These are phyloP conservation scores for Arthrobotrys sinensis DNA, from an alignment of 2,329 filamentous ascomycete genomes.

Conservation along the genomic window DNA sequence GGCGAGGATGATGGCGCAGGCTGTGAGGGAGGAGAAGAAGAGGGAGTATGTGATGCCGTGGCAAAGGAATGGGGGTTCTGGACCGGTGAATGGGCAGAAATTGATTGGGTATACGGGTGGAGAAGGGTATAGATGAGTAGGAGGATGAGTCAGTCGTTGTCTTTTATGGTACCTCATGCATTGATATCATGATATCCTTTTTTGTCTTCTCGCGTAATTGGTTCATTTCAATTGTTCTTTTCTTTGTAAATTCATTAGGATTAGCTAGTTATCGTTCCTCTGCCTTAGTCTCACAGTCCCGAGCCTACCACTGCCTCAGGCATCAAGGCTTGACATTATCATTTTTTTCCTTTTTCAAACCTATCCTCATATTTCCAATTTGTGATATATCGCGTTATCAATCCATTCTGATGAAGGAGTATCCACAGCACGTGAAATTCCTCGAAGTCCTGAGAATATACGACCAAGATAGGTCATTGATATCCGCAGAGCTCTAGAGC, in stretches of 20 bases:
- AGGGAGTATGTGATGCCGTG: constrained; percentile 57
- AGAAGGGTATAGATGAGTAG: constrained; percentile 47
- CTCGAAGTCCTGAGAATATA: constrained; percentile 22
- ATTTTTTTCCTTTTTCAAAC: neutral
- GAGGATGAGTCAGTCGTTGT: constrained; percentile 12
- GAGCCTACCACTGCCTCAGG: neutral
- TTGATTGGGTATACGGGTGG: constrained; percentile 47
- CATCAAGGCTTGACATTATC: neutral
- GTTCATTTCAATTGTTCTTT: neutral
- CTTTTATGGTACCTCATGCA: neutral
- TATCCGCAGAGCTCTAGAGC: neutral
- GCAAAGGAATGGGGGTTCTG: constrained; percentile 36
- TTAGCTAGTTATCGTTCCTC: neutral
- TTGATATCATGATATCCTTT: neutral
- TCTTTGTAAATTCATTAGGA: constrained; percentile 1
- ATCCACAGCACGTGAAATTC: neutral
- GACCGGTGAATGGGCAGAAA: constrained; percentile 34
- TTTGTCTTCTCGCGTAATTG: neutral
- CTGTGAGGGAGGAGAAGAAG: constrained; percentile 56
- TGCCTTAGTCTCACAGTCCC: neutral
- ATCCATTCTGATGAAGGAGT: neutral
- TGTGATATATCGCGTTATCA: neutral
- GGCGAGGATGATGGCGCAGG: constrained; percentile 54
- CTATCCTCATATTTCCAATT: neutral
- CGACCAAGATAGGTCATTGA: neutral